These are phyloP conservation scores for Mycena citricolor DNA, from an alignment of 1,284 basidiomycete species.

Conservation along the genomic window DNA sequence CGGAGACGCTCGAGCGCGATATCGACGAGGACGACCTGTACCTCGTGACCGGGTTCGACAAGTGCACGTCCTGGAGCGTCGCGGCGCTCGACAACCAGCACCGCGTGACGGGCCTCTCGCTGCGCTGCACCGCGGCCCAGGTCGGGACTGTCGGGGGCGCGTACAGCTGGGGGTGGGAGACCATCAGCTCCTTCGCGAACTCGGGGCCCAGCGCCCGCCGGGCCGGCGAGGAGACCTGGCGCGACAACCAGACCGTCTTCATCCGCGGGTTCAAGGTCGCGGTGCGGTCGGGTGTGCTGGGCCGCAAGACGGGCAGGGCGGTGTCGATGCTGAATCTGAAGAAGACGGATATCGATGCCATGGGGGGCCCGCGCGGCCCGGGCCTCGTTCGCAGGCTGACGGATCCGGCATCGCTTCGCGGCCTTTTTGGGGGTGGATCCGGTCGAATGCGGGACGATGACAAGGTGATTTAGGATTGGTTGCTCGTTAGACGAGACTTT, in stretches of 20 bases:
- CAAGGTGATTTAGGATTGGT: background rate
- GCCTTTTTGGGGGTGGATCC: background rate
- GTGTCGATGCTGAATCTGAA: conserved; percentile 3
- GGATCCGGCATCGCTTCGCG: background rate
- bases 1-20: conserved; percentile 1
- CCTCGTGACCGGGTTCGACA: conserved; percentile 13
- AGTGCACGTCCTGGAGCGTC: conserved; percentile 8
- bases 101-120: background rate
- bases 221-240: background rate
- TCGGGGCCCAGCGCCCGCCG: background rate
- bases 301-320: background rate
- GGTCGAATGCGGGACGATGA: background rate
- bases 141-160: background rate
- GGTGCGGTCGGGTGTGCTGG: background rate
- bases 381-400: background rate
- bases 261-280: conserved; percentile 7
- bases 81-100: conserved; percentile 9
- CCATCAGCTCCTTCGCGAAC: background rate
- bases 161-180: conserved; percentile 2
- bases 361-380: background rate
- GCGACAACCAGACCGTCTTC: conserved; percentile 8
- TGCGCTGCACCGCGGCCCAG: conserved; percentile 4
- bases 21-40: conserved; percentile 9
- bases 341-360: background rate
- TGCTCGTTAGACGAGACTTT: too few relatives aligned